Evolutionary conservation across 1,139 yeast genomes (phyloP).

Genomic region (Petasospora rhodanensis): DNA sequence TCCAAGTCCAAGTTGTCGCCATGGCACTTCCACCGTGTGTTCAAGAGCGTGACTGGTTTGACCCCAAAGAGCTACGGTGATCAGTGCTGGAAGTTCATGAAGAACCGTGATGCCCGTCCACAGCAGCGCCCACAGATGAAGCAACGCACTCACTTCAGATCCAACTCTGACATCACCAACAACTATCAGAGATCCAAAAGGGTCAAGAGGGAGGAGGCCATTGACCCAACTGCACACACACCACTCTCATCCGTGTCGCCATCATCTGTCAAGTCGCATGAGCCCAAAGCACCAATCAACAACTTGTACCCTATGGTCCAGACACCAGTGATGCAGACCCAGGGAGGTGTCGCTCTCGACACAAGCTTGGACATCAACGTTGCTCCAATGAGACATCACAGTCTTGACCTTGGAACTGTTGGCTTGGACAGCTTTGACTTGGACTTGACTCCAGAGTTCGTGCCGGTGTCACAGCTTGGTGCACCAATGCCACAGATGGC

Average conservation of each 20-base stretch:
- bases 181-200: slow-evolving; percentile 13
- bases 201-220: slow-evolving; percentile 6
- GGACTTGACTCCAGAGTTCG: slow-evolving; percentile 14
- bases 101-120: slow-evolving; percentile 27
- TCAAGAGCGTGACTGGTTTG: slow-evolving; percentile 77
- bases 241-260: too few relatives aligned
- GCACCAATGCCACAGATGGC: too few relatives aligned
- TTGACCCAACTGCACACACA: slow-evolving; percentile 7
- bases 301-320: slow-evolving; percentile 3
- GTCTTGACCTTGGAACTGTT: slow-evolving; percentile 18
- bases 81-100: slow-evolving; percentile 72
- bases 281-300: too few relatives aligned
- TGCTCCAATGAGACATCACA: slow-evolving; percentile 23
- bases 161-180: slow-evolving; percentile 19
- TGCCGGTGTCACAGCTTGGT: slow-evolving; percentile 9
- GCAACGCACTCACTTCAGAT: slow-evolving; percentile 22
- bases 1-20: slow-evolving; percentile 79
- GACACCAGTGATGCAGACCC: slow-evolving; percentile 5
- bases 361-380: slow-evolving; percentile 20
- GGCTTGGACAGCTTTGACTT: slow-evolving; percentile 12
- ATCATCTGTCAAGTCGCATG: too few relatives aligned
- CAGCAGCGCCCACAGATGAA: slow-evolving; percentile 6
- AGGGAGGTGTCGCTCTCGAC: slow-evolving; percentile 10
- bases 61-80: slow-evolving; percentile 91
- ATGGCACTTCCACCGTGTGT: slow-evolving; percentile 93